These are phyloP conservation scores for Sarcomyxa edulis DNA, from an alignment of 768 basidiomycete species.

Conservation along the genomic window DNA sequence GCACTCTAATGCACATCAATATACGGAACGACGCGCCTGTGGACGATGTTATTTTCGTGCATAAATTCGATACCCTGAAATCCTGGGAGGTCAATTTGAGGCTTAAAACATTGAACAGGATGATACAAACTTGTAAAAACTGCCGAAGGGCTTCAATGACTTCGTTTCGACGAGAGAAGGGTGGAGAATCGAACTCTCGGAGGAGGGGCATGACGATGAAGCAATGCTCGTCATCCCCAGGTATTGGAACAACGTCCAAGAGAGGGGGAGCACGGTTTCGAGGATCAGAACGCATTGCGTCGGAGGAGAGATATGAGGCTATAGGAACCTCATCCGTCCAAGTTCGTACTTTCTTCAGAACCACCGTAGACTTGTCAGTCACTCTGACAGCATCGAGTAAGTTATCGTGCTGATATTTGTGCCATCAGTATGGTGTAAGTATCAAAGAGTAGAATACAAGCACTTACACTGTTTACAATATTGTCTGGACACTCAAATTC, in stretches of 20 bases:
- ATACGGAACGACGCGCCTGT: conserved; percentile 22
- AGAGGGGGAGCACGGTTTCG: conserved; percentile 23
- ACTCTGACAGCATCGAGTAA: conserved; percentile 23
- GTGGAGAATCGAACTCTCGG: conserved; percentile 9
- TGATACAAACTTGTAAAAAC: conserved; percentile 23
- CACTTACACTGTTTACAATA: too few relatives aligned
- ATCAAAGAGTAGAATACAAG: too few relatives aligned
- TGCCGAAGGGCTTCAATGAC: conserved; percentile 24
- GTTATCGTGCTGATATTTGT: too few relatives aligned
- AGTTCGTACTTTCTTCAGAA: conserved; percentile 17
- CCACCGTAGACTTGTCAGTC: conserved; percentile 18
- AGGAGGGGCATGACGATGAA: conserved; percentile 16
- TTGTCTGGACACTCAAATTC: conserved; percentile 5
- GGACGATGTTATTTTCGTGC: conserved; percentile 26
- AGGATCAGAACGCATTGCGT: conserved; percentile 4
- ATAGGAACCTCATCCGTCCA: conserved; percentile 22
- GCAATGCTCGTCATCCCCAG: conserved; percentile 7
- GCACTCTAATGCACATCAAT: too few relatives aligned
- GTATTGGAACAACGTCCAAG: conserved; percentile 13
- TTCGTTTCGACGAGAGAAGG: conserved; percentile 24
- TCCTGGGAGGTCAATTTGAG: too few relatives aligned
- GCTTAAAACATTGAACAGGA: too few relatives aligned
- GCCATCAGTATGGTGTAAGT: too few relatives aligned
- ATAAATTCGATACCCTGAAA: conserved; percentile 26
- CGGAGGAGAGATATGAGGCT: conserved; percentile 15